Conservation (phyloP, 73 alveolate genomes). For the Uronychia setigera region DNA sequence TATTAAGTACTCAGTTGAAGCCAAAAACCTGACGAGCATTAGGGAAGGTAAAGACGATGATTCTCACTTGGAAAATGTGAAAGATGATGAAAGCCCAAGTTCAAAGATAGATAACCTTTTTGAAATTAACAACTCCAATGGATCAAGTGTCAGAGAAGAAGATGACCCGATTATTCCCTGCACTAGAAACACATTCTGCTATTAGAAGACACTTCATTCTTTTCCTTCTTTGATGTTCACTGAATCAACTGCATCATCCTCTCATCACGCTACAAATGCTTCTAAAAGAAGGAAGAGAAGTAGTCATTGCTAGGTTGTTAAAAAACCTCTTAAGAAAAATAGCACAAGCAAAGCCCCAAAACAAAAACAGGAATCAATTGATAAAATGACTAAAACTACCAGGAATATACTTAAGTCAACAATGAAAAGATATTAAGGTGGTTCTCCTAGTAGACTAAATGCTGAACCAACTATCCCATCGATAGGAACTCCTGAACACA, state of each 20-base stretch:
- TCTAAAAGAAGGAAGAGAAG: not conserved
- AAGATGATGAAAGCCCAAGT: not conserved
- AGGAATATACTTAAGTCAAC: not conserved
- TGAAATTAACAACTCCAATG: not conserved
- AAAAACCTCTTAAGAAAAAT: not conserved
- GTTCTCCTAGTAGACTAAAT: not conserved
- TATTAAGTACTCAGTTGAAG: not conserved
- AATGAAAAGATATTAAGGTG: not conserved
- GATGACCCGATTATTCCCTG: not conserved
- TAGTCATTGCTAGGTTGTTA: not conserved
- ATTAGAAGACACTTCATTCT: not conserved
- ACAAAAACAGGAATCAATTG: not conserved
- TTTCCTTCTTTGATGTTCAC: not conserved
- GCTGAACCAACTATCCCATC: not conserved
- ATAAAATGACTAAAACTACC: not conserved
- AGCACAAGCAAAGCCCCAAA: not conserved
- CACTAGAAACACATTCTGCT: not conserved
- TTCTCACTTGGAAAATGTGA: not conserved
- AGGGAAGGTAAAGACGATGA: not conserved
- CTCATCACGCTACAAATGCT: no score
- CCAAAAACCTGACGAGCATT: not conserved
- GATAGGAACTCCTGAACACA: not conserved
- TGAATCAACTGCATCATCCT: no score
- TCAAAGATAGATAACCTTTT: not conserved
- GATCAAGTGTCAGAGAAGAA: not conserved